Base-by-base conservation (phyloP, 2,329 filamentous ascomycete genomes). In the Scedosporium boydii region DNA sequence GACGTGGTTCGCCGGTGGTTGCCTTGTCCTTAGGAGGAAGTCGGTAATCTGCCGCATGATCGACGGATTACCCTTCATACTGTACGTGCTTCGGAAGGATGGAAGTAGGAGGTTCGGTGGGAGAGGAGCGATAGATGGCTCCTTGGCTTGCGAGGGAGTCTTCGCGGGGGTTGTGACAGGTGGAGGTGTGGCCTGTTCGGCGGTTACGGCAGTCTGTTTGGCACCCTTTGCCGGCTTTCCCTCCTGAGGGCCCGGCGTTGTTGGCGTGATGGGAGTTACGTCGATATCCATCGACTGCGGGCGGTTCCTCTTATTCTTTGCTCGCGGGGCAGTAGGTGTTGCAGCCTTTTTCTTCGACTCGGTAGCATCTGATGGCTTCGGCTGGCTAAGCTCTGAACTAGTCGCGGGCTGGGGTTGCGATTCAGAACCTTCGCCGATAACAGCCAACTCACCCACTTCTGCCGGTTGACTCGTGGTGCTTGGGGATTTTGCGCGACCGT, bases 81-180 rank as follows among this genome's bases (percentile, higher is more conserved):
- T 81, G 67, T 91, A 93, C 0, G 88, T 91, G 67, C 80, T 84
- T 7, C 75, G 76, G 67, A 93, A 91, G 0, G 85, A 85, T 0
- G 90, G 90, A 0, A 92, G 76, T 1, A 93, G 73, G 1, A 91
- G 73, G 65, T 92, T 92, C 0, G 80, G 77, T 1, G 82, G 71
- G 5, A 56, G 34, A 18, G 59, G 7, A 16, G 59, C n/a, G 5
- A 10, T 38, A n/a, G 27, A 29, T 2, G 69, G 41, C n/a, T 61
- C 64, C 64, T 80, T 82, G 62, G 12, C 51, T 51, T 48, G 57
- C 18, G 6, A 38, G 27, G 14, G 63, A 58, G 44, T 63, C 62
- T 44, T 62, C 34, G n/a, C 46, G 41, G 9, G 41, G 21, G 4
- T 42, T 51, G 7, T 59, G 53, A 4, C 26, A 21, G 51, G 55